Base-by-base conservation (phyloP, 352 stramenopile genomes). In the Pythium utonaiense region DNA sequence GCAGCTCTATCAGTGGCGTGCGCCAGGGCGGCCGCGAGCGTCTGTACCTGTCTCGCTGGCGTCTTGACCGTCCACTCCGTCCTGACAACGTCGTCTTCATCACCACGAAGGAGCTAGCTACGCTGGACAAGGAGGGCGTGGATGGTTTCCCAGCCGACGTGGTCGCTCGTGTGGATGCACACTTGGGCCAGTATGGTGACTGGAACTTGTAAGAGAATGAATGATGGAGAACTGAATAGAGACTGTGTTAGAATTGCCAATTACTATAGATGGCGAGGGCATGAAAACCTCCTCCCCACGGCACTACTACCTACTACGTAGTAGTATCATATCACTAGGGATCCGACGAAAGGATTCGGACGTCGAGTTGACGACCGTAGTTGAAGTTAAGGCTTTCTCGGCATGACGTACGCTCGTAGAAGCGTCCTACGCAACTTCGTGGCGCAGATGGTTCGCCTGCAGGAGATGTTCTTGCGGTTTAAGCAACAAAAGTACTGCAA, bases 61-160 rank as follows among this genome's bases (percentile, higher is more conserved):
- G 85, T 21, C 64, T 67, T 38, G 75, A 91, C 12, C 61, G 71
- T 33, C 86, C 83, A 7, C 57, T 92, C 60, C 74, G 72, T 31
- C 83, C 85, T 1, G 87, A 95, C 70, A 97, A 97, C 63, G 65
- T 93, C 19, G 86, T 96, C 19, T 90, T 96, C 60, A 66, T 95
- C 59, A 95, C 86, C 45, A 83, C 77, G 31, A 91, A 90, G 69
- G 84, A 95, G 56, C 70, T 93, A 16, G 63, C 66, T 36, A 66
- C 55, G 9, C 66, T 90, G 59, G 83, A 93, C 65, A 75, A 77
- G 51, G 60, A 77, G 21, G 80, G 83, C 53, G 49, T 86, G 36
- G 72, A 87, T n/a, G 77, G 74, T 6, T 94, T 94, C 63, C 79
- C 75, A 21, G 63, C 67, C n/a, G 77, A 90, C 25, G 57, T 85